Base-by-base conservation (phyloP, 306 rosid species). In the Trichosanthes cucumerina region DNA sequence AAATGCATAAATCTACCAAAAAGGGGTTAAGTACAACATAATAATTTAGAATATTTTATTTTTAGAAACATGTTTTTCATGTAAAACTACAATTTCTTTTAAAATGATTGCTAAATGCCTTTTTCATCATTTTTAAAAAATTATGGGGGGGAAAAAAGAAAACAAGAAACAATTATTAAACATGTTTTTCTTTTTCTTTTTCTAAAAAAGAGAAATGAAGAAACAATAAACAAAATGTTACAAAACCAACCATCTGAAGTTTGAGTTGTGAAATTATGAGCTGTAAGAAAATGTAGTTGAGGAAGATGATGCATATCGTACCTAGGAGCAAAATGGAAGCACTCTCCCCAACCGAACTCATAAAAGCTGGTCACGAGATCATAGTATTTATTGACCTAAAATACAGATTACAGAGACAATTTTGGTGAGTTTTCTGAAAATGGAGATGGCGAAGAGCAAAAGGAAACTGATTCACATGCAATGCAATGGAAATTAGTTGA, bases 331-430 rank as follows among this genome's bases (percentile, higher is more conserved):
- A 93, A 93, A 88, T 93, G 98, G 88, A 93, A 93, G 64, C 91
- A 89, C 81, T 89, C 97, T 66, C 98, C 98, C 98, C 98, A 93
- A 72, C 98, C 98, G 81, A 88, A 93, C 82, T 93, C 97, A 86
- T 91, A 93, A 82, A 91, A 93, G 90, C 97, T 89, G 79, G 98
- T 93, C 54, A 83, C 93, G 50, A 93, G 90, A 86, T 93, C 98
- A 80, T 93, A 93, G 86, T 93, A 93, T 68, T 91, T 93, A 53
- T 93, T 93, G 39, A 91, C 98, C 98, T 91, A 91, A 91, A 85
- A 84, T 54, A 64, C 73, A 69, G 56, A 62, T 66, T 13, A 59
- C 13, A 41, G 21, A 24, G 9, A 31, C 21, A 39, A 66, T 28
- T 6, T 65, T 4, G 14, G 72, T 36, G 24, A 65, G 46, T 4